Evolutionary conservation across 306 rosid genomes (phyloP).

Genomic region (Vicia villosa): DNA sequence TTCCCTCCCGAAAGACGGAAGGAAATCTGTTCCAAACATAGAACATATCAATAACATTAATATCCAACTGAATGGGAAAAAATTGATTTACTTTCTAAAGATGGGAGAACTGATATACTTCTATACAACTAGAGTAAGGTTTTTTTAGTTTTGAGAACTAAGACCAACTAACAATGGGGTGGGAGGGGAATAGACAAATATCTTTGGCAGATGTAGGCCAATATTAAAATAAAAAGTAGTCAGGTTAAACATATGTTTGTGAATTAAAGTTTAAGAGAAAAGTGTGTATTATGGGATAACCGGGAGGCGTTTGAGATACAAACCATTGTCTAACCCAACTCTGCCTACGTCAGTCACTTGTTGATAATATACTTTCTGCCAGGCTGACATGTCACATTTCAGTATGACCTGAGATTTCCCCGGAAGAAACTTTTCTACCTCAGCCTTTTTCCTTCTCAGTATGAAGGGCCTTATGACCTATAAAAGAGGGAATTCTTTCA

Average conservation of each 20-base stretch:
- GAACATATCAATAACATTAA: constrained; percentile 19
- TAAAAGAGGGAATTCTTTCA: constrained; percentile 33
- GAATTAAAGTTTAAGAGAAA: neutral
- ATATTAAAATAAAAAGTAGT: constrained; percentile 27
- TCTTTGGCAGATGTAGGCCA: constrained; percentile 1
- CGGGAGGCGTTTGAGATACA: constrained; percentile 18
- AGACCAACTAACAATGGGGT: constrained; percentile 5
- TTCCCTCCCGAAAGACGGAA: neutral
- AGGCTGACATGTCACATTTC: constrained; percentile 95
- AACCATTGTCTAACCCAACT: constrained; percentile 94
- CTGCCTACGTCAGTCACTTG: constrained; percentile 95
- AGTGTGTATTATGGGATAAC: constrained; percentile 4
- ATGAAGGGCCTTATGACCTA: constrained; percentile 99
- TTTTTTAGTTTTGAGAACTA: constrained; percentile 1
- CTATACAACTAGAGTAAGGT: neutral
- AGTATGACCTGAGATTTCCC: constrained; percentile 95
- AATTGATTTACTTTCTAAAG: constrained; percentile 7
- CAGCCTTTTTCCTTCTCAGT: constrained; percentile 94
- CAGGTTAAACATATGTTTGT: neutral
- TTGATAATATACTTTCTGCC: constrained; percentile 99
- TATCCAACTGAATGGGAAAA: constrained; percentile 15
- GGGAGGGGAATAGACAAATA: constrained; percentile 6
- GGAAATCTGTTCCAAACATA: neutral
- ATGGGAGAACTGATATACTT: constrained; percentile 21
- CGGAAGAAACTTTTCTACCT: constrained; percentile 97